Conservation (phyloP, 2,329 filamentous ascomycete genomes). For the Trichoderma koningiopsis region DNA sequence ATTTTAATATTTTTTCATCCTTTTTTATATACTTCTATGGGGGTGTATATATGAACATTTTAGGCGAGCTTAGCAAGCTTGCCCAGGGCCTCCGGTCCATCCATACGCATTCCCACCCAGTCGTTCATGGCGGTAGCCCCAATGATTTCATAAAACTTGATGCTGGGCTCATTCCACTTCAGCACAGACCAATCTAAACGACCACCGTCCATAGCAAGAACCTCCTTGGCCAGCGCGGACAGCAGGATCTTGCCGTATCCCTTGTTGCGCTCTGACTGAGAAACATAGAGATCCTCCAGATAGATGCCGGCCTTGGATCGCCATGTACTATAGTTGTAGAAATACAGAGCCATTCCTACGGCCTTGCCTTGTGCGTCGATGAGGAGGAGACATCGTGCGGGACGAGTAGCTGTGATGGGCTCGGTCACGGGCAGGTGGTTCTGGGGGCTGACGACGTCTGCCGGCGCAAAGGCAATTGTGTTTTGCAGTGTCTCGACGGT, state of each 20-base stretch:
- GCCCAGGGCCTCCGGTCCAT: slow-evolving; percentile 60
- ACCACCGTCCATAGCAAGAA: slow-evolving; percentile 69
- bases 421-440: slow-evolving; percentile 49
- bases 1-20: neutral
- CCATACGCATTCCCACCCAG: slow-evolving; percentile 76
- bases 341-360: slow-evolving; percentile 85
- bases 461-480: slow-evolving; percentile 76
- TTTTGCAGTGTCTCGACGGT: slow-evolving; percentile 71
- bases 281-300: slow-evolving; percentile 90
- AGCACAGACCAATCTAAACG: slow-evolving; percentile 89
- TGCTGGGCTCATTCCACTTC: slow-evolving; percentile 90
- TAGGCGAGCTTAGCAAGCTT: slow-evolving; percentile 57
- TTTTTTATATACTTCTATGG: neutral
- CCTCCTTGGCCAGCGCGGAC: slow-evolving; percentile 76
- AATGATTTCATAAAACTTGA: slow-evolving; percentile 78
- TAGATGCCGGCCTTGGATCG: slow-evolving; percentile 84
- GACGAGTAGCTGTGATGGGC: slow-evolving; percentile 57
- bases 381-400: slow-evolving; percentile 75
- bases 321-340: slow-evolving; percentile 97
- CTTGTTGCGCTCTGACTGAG: slow-evolving; percentile 66
- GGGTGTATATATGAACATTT: slow-evolving; percentile 5
- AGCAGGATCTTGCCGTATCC: slow-evolving; percentile 81
- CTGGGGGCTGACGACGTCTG: slow-evolving; percentile 48
- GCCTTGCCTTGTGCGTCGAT: slow-evolving; percentile 50
- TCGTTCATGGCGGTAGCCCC: slow-evolving; percentile 69